A percentile compares a stretch with the other conserved stretches of the same genome.
phyloP scores from a whole-genome alignment of 1,284 basidiomycete species.

The Hemileia vastatrix region DNA sequence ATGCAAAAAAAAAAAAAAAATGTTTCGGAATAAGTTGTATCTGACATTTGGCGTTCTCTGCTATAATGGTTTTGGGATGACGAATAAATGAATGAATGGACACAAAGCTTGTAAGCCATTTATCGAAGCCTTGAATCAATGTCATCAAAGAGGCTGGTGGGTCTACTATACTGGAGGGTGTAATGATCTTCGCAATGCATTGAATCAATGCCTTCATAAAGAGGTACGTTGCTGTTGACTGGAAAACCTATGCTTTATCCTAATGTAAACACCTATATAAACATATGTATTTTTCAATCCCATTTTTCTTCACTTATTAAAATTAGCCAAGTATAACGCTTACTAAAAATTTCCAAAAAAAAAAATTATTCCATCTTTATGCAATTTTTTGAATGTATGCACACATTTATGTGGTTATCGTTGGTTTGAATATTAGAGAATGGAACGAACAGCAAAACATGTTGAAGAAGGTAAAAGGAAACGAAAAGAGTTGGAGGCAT shows the following conservation, averaged over 20 bases:
- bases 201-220: slow-evolving; percentile 12
- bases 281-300: not conserved
- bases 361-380: not conserved
- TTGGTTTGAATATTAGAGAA: not conserved
- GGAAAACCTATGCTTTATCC: too few relatives aligned
- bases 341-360: not conserved
- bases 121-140: slow-evolving; percentile 17
- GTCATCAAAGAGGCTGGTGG: slow-evolving; percentile 13
- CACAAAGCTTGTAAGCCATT: slow-evolving; percentile 6
- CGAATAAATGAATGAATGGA: not conserved
- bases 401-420: too few relatives aligned
- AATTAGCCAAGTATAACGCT: not conserved
- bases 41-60: not conserved
- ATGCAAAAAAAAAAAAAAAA: not conserved
- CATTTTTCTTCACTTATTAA: not conserved
- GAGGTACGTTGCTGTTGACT: slow-evolving; percentile 4
- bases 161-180: slow-evolving; percentile 14
- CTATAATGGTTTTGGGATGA: too few relatives aligned
- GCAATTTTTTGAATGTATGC: too few relatives aligned
- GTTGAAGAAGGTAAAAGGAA: slow-evolving; percentile 2
- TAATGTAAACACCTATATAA: not conserved
- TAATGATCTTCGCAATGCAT: slow-evolving; percentile 8
- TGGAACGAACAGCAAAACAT: slow-evolving; percentile 6
- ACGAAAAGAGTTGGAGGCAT: slow-evolving; percentile 3
- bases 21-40: not conserved